phyloP scores from a whole-genome alignment of 1,284 basidiomycete species.

The Cryptococcus sp. region DNA sequence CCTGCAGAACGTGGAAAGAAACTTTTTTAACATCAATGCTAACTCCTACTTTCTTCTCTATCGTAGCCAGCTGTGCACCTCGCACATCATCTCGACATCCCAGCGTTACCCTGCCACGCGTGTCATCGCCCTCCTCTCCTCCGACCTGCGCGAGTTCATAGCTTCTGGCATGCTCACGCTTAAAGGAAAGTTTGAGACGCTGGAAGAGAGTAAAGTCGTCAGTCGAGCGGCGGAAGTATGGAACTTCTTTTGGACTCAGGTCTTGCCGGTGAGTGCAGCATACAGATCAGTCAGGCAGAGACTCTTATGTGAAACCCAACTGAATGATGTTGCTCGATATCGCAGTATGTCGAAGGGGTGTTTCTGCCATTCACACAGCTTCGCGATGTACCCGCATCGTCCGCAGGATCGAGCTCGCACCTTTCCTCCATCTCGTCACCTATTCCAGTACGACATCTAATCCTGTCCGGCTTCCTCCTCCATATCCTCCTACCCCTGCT shows the following conservation, averaged over 20 bases:
- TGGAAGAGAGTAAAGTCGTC: slow-evolving; percentile 68
- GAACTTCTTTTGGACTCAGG: slow-evolving; percentile 92
- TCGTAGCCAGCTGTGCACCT: slow-evolving; percentile 39
- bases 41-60: slow-evolving; percentile 5
- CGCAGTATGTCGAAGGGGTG: slow-evolving; percentile 54
- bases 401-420: slow-evolving; percentile 9
- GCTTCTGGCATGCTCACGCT: slow-evolving; percentile 88
- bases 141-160: slow-evolving; percentile 80
- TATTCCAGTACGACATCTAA: slow-evolving; percentile 48
- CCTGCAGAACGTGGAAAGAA: too few relatives aligned
- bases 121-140: slow-evolving; percentile 63
- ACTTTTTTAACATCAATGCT: background rate
- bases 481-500: slow-evolving; percentile 53
- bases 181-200: slow-evolving; percentile 71
- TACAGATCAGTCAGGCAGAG: too few relatives aligned
- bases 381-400: slow-evolving; percentile 32
- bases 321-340: background rate
- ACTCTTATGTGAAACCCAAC: too few relatives aligned
- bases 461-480: slow-evolving; percentile 52
- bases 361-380: slow-evolving; percentile 56
- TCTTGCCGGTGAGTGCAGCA: slow-evolving; percentile 63
- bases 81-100: slow-evolving; percentile 45
- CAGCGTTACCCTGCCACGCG: slow-evolving; percentile 46
- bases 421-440: slow-evolving; percentile 17
- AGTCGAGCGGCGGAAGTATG: slow-evolving; percentile 81